Conservation (phyloP, 2,329 filamentous ascomycete species). For the Phyllosticta capitalensis region DNA sequence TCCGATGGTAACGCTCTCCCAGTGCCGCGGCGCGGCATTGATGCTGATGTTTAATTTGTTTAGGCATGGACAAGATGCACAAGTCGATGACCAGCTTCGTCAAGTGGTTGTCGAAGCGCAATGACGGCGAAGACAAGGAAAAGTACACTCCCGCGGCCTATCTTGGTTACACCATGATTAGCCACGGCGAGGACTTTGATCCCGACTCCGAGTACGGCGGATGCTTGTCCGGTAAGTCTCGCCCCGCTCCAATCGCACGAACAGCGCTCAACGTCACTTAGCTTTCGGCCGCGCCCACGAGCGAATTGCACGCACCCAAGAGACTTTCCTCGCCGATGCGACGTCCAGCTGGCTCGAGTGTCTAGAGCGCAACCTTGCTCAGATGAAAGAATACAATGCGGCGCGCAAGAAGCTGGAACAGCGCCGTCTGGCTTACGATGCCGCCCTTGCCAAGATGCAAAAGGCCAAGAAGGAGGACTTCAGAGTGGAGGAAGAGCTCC, state of each 20-base stretch:
- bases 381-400: slow-evolving; percentile 98
- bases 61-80: slow-evolving; percentile 85
- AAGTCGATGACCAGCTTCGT: slow-evolving; percentile 76
- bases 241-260: neutral
- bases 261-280: slow-evolving; percentile 25
- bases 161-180: slow-evolving; percentile 75
- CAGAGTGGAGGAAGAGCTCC: slow-evolving; percentile 82
- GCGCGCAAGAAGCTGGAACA: slow-evolving; percentile 89
- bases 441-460: slow-evolving; percentile 79
- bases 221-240: slow-evolving; percentile 59
- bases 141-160: slow-evolving; percentile 72
- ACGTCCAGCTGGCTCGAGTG: slow-evolving; percentile 83
- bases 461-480: slow-evolving; percentile 93
- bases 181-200: slow-evolving; percentile 88
- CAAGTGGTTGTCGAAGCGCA: slow-evolving; percentile 78
- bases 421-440: slow-evolving; percentile 81
- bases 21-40: slow-evolving; percentile 2
- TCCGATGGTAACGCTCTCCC: slow-evolving; percentile 59
- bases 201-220: slow-evolving; percentile 83
- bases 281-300: slow-evolving; percentile 80
- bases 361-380: slow-evolving; percentile 77
- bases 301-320: slow-evolving; percentile 74
- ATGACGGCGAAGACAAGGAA: slow-evolving; percentile 79
- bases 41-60: neutral
- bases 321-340: slow-evolving; percentile 67